Base-by-base conservation (phyloP, 202 grass and related monocot genomes). In the Carex arenaria region DNA sequence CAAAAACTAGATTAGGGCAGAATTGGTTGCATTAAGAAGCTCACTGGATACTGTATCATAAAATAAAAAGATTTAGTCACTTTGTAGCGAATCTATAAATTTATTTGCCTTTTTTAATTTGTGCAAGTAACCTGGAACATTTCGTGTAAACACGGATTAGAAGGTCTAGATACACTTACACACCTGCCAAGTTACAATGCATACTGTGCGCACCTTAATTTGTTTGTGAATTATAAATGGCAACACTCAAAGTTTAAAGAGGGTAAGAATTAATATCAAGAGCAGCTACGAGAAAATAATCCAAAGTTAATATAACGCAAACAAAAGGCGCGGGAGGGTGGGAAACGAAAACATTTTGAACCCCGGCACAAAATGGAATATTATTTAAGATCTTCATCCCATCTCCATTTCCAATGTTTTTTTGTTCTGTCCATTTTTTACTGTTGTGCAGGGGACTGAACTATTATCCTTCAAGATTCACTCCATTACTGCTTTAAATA, bases 251-350 rank as follows among this genome's bases (percentile, higher is more conserved):
- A 70, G 3, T 38, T 14, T n/a, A 74, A 45, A 45, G 42, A 45
- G 7, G 42, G 42, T 45, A 45, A 78, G 3, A 78, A 17, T 31
- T 56, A 78, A 56, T 55, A 36, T 36, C 53, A 31, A 5, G 59
- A 55, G 52, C 15, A 60, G 15, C 53, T 79, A 14, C 74, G 10
- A 23, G n/a, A 47, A 55, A 68, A 82, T n/a, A 18, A 67, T 67
- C 80, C 2, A 67, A 82, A 78, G 4, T 15, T 5, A 68, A 82
- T 43, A 22, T 19, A 31, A 14, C 61, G 63, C 19, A 82, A 82
- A 82, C 19, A 38, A 31, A 32, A 82, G 10, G 80, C 63, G 80
- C 80, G 80, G 80, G 80, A 82, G 42, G 42, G 80, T 40, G 80
- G 80, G 80, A 82, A 66, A 47, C 7, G 64, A 82, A 82, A 67